Evolutionary conservation across 306 rosid species (phyloP), one percentile per base, ranked within the genome.

Genomic region (Vicia sativa): DNA sequence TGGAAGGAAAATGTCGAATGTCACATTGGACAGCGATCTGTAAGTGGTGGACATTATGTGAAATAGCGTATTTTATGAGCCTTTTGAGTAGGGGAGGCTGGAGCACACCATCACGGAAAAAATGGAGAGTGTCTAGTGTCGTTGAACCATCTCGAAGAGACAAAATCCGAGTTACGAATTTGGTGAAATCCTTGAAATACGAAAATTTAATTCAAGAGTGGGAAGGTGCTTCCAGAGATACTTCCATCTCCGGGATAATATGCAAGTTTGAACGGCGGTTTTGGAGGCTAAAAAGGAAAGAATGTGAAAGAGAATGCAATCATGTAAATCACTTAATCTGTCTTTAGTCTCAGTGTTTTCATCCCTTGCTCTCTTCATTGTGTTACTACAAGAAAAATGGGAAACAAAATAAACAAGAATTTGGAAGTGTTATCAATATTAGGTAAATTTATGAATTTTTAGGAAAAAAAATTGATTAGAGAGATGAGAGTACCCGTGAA

Each of bases 241-340:
- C 6, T 25, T 56, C 61, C 62, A 74, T 11, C 73, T 41, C n/a
- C 1, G 6, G 1, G 73, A 74, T 1, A 74, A 6, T 1, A 66
- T 7, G 34, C 78, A 74, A 4, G 78, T 74, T 58, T 21, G 31
- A 14, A 66, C 67, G 2, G 61, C 62, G 13, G n/a, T 1, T 65
- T 14, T 74, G 46, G 61, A 4, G 26, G 5, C 29, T 12, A 74
- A 9, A 18, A 65, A 74, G 11, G 72, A 8, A 2, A 74, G 25
- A 0, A 65, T 34, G 59, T 74, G 78, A 19, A 65, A 50, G 16
- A 74, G 18, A 34, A 74, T 3, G 3, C 43, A 56, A 18, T 74
- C 78, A 4, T 61, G 78, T 1, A 66, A 74, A 14, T 44, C 53
- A n/a, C 67, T 55, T 2, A 74, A 50, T 9, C 16, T 52, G 56